Base-by-base conservation (phyloP, 495 filamentous ascomycete species). In the Bryoglossum gracile region DNA sequence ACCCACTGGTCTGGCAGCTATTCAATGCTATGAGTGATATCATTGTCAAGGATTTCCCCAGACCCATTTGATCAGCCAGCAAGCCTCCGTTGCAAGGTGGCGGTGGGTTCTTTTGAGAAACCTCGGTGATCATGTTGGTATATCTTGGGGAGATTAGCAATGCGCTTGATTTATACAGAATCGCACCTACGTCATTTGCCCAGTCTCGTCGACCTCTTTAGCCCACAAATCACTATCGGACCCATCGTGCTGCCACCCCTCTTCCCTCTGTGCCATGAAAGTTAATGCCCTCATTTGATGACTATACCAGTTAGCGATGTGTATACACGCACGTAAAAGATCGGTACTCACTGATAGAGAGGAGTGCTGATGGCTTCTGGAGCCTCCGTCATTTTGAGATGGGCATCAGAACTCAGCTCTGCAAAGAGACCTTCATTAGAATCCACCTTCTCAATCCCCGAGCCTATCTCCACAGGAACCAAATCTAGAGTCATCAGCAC, bases 31-130 rank as follows among this genome's bases (percentile, higher is more conserved):
- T 43, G 4, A 51, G 30, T 10, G 48, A 19, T 19, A 51, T 51
- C 48, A 94, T 84, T 56, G 83, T 94, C 36, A 97, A 66, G 0
- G 90, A 94, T 64, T 97, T 97, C 5, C 90, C 90, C 13, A 97
- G 66, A 19, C 90, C 90, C 90, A 97, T 97, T 81, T 91, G 87
- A 60, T 97, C 90, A 4, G 91, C 90, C 17, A 97, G 68, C 18
- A 97, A 83, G 11, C 90, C 90, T 5, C 90, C 90, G 1, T 81
- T 68, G 0, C 76, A 73, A 46, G 87, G 76, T 0, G 75, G 67
- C 0, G 90, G 90, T 18, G 37, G n/a, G 6, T 17, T 22, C 17
- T 40, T 40, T 21, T 40, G 37, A 18, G 37, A 40, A 3, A 40
- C 22, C 17, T 40, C 37, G 6, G 37, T 40, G 4, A 40, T 40